Conservation (phyloP, 1,139 yeast genomes). For the Yamadazyma spencermartinsiae region DNA sequence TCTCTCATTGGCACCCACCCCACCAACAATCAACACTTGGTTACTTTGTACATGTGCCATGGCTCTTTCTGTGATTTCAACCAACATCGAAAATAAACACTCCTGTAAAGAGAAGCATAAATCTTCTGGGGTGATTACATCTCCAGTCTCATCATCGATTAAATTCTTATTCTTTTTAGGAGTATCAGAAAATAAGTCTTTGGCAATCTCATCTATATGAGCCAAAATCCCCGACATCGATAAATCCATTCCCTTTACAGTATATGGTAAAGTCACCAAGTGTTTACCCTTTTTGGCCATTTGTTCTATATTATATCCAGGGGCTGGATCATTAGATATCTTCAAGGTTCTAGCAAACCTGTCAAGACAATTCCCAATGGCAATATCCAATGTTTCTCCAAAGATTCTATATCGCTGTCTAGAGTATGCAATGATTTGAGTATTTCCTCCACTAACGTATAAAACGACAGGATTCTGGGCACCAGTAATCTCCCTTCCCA, state of each 20-base stretch:
- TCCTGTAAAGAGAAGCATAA: constrained; percentile 92
- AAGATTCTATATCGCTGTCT: constrained; percentile 90
- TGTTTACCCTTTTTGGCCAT: constrained; percentile 75
- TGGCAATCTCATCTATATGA: constrained; percentile 76
- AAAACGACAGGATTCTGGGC: constrained; percentile 94
- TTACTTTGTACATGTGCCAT: constrained; percentile 94
- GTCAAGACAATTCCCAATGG: constrained; percentile 95
- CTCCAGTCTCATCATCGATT: constrained; percentile 51
- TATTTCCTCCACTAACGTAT: constrained; percentile 97
- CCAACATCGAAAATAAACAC: constrained; percentile 90
- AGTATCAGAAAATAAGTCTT: constrained; percentile 57
- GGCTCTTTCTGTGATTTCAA: constrained; percentile 96
- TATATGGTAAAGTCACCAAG: constrained; percentile 81
- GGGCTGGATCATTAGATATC: constrained; percentile 92
- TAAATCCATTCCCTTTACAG: constrained; percentile 97
- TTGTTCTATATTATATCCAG: constrained; percentile 96
- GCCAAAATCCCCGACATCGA: constrained; percentile 96
- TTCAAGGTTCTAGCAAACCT: constrained; percentile 88
- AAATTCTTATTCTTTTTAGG: constrained; percentile 51
- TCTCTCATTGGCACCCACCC: constrained; percentile 92
- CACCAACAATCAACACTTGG: constrained; percentile 94
- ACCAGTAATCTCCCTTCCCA: constrained; percentile 98
- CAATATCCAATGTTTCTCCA: constrained; percentile 96
- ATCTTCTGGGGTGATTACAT: constrained; percentile 74
- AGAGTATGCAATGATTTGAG: constrained; percentile 96